Evolutionary conservation across 1,139 yeast genomes (phyloP).

Genomic region (Arxiozyma bovina): DNA sequence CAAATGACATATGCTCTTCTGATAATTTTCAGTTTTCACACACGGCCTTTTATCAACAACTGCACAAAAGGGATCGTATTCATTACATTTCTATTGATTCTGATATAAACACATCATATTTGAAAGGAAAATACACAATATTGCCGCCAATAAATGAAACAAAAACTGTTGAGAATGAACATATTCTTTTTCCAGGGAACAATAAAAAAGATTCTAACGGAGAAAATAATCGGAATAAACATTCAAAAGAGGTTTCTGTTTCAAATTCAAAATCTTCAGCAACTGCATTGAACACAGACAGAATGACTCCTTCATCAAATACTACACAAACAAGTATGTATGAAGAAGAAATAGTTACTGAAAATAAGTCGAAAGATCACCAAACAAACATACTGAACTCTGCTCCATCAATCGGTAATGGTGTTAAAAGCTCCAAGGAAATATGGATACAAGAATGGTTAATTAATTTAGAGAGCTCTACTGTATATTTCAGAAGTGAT

Average conservation of each 20-base stretch:
- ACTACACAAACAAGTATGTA: neutral
- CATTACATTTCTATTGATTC: conserved; percentile 9
- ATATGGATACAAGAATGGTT: neutral
- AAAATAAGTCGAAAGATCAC: neutral
- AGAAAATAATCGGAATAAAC: neutral
- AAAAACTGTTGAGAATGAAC: neutral
- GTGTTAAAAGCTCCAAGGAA: neutral
- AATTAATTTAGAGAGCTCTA: neutral
- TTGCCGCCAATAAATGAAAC: neutral
- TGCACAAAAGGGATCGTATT: conserved; percentile 20
- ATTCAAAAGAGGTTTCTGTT: neutral
- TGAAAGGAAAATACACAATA: neutral
- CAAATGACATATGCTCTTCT: conserved; percentile 24
- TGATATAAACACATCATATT: neutral
- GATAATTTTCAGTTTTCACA: conserved; percentile 21
- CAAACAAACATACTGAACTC: neutral
- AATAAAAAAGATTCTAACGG: too few species aligned
- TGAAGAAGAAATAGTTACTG: neutral
- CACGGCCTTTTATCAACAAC: conserved; percentile 19
- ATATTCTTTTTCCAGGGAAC: neutral
- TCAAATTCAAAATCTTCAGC: neutral
- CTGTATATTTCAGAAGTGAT: neutral
- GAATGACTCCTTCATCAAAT: neutral
- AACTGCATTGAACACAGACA: neutral
- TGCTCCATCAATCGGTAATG: neutral